phyloP scores from a whole-genome alignment of 345 rosid genomes.

The Rhodamnia rubescens region DNA sequence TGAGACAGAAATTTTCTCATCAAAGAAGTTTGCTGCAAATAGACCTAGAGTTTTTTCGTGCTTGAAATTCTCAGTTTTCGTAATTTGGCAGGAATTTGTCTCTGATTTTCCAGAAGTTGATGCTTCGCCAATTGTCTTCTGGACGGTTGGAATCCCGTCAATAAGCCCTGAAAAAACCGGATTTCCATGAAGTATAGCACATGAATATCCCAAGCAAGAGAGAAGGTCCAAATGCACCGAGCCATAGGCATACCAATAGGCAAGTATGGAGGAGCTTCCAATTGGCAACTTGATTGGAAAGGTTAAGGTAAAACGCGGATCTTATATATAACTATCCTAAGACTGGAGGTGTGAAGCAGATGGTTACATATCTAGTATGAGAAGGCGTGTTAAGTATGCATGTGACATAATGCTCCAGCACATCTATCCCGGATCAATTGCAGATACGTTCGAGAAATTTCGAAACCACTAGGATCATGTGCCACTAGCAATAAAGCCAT shows the following conservation, averaged over 20 bases:
- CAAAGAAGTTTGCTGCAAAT: constrained; percentile 19
- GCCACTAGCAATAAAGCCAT: background rate
- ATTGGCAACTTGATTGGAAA: background rate
- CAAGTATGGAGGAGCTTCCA: background rate
- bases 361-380: background rate
- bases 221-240: background rate
- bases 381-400: background rate
- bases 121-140: constrained; percentile 8
- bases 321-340: background rate
- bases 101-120: constrained; percentile 13
- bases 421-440: background rate
- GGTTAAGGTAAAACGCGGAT: background rate
- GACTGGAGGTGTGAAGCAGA: background rate
- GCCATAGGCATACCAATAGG: background rate
- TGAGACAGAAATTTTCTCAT: constrained; percentile 29
- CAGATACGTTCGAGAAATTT: no score
- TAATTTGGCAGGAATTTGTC: background rate
- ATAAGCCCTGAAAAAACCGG: background rate
- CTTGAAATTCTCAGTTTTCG: background rate
- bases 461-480: background rate
- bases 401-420: background rate
- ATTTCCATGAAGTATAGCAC: background rate
- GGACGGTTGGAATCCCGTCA: background rate
- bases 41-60: constrained; percentile 5
- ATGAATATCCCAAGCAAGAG: background rate